These are phyloP conservation scores for Ogataea henricii DNA, from an alignment of 805 yeast species.

Conservation along the genomic window DNA sequence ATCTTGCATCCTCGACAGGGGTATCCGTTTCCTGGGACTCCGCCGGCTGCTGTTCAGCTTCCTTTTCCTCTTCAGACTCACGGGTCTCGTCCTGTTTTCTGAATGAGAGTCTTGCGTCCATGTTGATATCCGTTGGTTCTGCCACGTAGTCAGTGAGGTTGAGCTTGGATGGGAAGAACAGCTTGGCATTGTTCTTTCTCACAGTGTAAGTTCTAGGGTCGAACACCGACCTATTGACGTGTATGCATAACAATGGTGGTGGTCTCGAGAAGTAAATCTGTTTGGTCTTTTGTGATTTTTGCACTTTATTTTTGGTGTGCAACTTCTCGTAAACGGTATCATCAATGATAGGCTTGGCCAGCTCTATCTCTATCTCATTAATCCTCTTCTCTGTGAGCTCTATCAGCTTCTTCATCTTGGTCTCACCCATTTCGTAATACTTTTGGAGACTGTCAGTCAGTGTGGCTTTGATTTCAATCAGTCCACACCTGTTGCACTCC, in stretches of 20 bases:
- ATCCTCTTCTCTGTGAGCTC: conserved; percentile 48
- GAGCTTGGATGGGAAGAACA: conserved; percentile 70
- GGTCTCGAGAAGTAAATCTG: conserved; percentile 80
- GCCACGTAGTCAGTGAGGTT: conserved; percentile 72
- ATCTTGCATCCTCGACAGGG: too few relatives aligned
- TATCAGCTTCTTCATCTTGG: conserved; percentile 23
- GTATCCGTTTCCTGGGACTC: conserved; percentile 6
- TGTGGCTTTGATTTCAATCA: conserved; percentile 58
- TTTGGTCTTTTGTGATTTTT: conserved; percentile 78
- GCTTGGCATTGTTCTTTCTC: conserved; percentile 79
- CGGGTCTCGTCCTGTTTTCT: conserved; percentile 53
- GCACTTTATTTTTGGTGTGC: conserved; percentile 72
- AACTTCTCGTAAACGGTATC: conserved; percentile 77
- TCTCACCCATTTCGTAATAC: conserved; percentile 20
- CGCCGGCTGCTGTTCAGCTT: background rate
- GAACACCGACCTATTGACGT: conserved; percentile 90
- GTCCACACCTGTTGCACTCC: conserved; percentile 91
- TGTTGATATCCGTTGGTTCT: conserved; percentile 65
- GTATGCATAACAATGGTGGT: conserved; percentile 80
- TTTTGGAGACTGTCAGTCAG: conserved; percentile 41
- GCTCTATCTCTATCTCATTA: conserved; percentile 49
- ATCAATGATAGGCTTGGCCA: conserved; percentile 66
- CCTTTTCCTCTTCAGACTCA: conserved; percentile 20
- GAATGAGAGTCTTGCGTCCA: conserved; percentile 79
- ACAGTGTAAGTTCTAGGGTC: conserved; percentile 84